phyloP scores from a whole-genome alignment of 257 asterid genomes.

The Penstemon newberryi region DNA sequence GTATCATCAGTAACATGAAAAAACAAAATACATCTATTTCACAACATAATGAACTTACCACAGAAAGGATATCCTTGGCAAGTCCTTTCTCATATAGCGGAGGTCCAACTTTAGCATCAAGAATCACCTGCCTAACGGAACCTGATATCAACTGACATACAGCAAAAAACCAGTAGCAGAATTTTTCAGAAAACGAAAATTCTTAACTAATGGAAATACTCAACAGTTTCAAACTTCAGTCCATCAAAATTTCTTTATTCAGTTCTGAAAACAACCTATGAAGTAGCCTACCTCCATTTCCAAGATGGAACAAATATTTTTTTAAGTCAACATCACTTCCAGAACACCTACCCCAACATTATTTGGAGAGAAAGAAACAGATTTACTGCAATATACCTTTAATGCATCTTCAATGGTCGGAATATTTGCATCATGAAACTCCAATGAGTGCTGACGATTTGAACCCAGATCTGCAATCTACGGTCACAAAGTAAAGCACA shows the following conservation, averaged over 20 bases:
- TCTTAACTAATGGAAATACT: constrained; percentile 14
- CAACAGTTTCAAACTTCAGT: constrained; percentile 22
- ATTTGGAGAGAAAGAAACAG: constrained; percentile 16
- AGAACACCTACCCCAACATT: constrained; percentile 17
- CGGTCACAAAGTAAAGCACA: constrained; percentile 37
- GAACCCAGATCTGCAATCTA: constrained; percentile 71
- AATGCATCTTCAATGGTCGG: constrained; percentile 86
- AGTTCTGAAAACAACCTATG: constrained; percentile 14
- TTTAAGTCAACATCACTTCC: constrained; percentile 17
- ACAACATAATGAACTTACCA: constrained; percentile 49
- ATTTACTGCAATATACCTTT: constrained; percentile 46
- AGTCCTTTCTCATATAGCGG: constrained; percentile 76
- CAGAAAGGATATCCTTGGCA: constrained; percentile 69
- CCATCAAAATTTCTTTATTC: constrained; percentile 18
- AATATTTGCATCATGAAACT: constrained; percentile 56
- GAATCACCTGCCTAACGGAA: constrained; percentile 75
- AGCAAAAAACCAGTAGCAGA: constrained; percentile 27
- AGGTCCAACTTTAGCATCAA: constrained; percentile 94
- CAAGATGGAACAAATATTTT: constrained; percentile 22
- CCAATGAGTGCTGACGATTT: constrained; percentile 41
- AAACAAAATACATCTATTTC: constrained; percentile 18
- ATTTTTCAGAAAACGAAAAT: constrained; percentile 9
- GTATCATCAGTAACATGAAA: constrained; percentile 7
- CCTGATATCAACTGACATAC: constrained; percentile 67
- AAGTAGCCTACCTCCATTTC: constrained; percentile 15